Base-by-base conservation (phyloP, 2,329 filamentous ascomycete genomes). In the Colletotrichum coccodes region DNA sequence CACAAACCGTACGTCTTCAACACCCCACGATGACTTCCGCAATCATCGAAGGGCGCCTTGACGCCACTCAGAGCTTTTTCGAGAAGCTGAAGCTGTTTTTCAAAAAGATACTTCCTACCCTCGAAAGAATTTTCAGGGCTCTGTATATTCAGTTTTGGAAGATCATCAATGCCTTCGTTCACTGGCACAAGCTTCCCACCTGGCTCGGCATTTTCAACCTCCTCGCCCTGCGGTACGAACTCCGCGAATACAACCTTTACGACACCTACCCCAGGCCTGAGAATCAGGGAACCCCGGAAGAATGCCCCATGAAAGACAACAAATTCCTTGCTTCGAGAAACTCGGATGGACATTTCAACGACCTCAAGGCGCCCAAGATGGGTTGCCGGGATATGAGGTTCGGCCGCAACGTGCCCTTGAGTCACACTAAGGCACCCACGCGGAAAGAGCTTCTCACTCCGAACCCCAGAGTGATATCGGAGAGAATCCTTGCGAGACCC, bases 331-430 rank as follows among this genome's bases (percentile, higher is more conserved):
- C 49, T 4, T 18, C 32, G 8, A 34, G 49, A 21, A 32, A 53
- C n/a, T 53, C 49, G 18, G 82, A 84, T 71, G 83, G 83, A 26
- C 76, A 79, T 38, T 82, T 79, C 76, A 85, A 85, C 59, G 78
- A 78, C 6, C 74, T 82, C 16, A 75, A 79, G 5, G 71, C 76
- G 68, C 82, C 81, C 0, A 76, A 75, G 49, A 85, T 85, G 83
- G 83, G 83, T 2, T 84, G 82, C 54, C 70, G 76, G 0, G 81
- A 80, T 1, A 83, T 83, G 79, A 77, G 83, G 0, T 82, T 85
- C 53, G 83, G 83, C 0, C 77, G 82, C 16, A 85, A 84, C 63
- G 79, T 85, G 11, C 76, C 80, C 1, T 66, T 83, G 8, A 70
- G 79, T 26, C 73, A 75, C 53, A 79, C 77, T 2, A 52, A 69